A percentile compares a stretch with the other conserved stretches of the same genome.
These are phyloP conservation scores for Vitis riparia DNA, from an alignment of 164 flowering plant species.

Conservation along the genomic window DNA sequence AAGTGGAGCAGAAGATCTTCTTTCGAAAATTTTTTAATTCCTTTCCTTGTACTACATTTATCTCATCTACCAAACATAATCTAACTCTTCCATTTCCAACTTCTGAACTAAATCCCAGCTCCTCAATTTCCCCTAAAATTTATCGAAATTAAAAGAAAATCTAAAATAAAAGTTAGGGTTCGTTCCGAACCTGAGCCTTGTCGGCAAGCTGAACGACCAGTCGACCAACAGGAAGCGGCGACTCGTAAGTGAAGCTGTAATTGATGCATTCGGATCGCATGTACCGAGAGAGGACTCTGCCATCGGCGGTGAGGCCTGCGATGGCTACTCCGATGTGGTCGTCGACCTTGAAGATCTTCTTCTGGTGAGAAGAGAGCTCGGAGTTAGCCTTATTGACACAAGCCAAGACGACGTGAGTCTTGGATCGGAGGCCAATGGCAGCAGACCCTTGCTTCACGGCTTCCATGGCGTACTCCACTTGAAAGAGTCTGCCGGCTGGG, in stretches of 20 bases:
- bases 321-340: constrained; percentile 96
- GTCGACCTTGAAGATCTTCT: constrained; percentile 94
- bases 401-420: constrained; percentile 82
- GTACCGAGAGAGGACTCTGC: constrained; percentile 81
- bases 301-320: constrained; percentile 96
- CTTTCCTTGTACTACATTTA: too few species aligned
- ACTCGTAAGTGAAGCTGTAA: constrained; percentile 72
- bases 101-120: too few species aligned
- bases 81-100: too few species aligned
- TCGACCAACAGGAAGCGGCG: constrained; percentile 87
- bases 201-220: constrained; percentile 95
- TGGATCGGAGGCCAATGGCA: constrained; percentile 94
- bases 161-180: constrained; percentile 1
- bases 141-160: neutral
- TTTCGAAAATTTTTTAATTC: too few species aligned
- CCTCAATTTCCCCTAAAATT: neutral
- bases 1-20: too few species aligned
- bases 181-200: constrained; percentile 77
- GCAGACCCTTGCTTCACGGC: constrained; percentile 99
- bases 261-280: constrained; percentile 89
- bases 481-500: constrained; percentile 87
- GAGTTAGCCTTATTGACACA: constrained; percentile 87
- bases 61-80: too few species aligned
- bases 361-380: constrained; percentile 93
- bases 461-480: constrained; percentile 99